phyloP scores from a whole-genome alignment of 2,329 filamentous ascomycete species.

The Fusarium sp. region DNA sequence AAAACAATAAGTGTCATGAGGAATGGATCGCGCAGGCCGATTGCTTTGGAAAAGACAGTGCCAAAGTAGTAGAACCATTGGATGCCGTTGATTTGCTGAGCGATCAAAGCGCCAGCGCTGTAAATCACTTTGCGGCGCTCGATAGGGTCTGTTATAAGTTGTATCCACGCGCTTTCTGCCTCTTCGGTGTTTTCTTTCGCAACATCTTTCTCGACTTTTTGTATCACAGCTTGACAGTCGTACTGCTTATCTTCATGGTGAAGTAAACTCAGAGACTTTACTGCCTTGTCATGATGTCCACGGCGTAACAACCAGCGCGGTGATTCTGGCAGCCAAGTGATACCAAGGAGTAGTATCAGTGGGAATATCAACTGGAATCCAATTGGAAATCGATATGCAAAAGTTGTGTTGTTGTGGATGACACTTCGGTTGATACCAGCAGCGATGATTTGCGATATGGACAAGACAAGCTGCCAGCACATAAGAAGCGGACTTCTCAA shows the following conservation, averaged over 20 bases:
- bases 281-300: conserved; percentile 55
- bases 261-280: conserved; percentile 56
- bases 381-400: conserved; percentile 53
- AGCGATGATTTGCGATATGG: conserved; percentile 54
- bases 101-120: conserved; percentile 58
- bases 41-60: conserved; percentile 57
- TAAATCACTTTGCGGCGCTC: conserved; percentile 62
- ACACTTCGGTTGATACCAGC: conserved; percentile 50
- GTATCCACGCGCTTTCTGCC: conserved; percentile 53
- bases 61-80: conserved; percentile 61
- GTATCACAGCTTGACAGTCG: conserved; percentile 53
- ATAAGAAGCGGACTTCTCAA: conserved; percentile 53
- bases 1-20: conserved; percentile 57
- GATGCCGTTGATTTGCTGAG: conserved; percentile 63
- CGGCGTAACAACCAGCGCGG: conserved; percentile 53
- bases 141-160: conserved; percentile 57
- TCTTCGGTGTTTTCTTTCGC: conserved; percentile 52
- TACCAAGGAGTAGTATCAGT: conserved; percentile 34
- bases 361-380: conserved; percentile 50
- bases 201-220: conserved; percentile 59
- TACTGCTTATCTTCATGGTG: conserved; percentile 56
- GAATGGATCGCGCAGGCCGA: conserved; percentile 57
- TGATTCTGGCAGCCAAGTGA: conserved; percentile 48
- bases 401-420: conserved; percentile 46
- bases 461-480: conserved; percentile 56